Conservation (phyloP, 352 stramenopile genomes). For the Globisporangium polare region DNA sequence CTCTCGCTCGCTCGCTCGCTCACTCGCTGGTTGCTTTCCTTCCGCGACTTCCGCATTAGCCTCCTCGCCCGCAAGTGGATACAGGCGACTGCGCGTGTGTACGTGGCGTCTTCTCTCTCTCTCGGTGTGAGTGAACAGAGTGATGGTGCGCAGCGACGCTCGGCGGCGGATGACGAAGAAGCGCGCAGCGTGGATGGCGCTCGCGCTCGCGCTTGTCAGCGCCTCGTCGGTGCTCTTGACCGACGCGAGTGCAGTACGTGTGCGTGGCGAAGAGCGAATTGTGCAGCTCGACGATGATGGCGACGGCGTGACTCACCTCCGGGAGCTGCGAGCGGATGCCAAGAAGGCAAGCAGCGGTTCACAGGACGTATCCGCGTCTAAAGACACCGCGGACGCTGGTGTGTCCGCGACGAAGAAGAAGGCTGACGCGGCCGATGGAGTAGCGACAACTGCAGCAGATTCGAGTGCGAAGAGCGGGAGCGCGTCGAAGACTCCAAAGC, state of each 20-base stretch:
- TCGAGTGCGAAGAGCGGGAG: background rate
- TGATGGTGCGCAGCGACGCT: background rate
- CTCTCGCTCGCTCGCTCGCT: no score
- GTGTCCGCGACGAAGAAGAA: constrained; percentile 17
- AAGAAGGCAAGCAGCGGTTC: background rate
- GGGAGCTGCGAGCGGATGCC: background rate
- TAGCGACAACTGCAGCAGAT: background rate
- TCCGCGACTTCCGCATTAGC: no score
- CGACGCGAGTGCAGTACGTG: background rate
- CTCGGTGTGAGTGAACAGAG: background rate
- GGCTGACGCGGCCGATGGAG: constrained; percentile 1
- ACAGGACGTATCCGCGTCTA: background rate
- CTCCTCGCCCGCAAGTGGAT: background rate
- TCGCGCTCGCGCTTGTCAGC: background rate
- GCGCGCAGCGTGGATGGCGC: background rate
- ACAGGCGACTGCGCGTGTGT: background rate
- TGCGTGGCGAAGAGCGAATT: background rate
- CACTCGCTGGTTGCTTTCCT: no score
- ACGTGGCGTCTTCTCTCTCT: no score
- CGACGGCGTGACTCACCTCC: background rate
- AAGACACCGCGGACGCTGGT: constrained; percentile 17
- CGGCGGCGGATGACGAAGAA: constrained; percentile 8
- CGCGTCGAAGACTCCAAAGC: background rate
- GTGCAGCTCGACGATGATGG: background rate
- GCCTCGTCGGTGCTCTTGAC: background rate